phyloP scores from a whole-genome alignment of 225 moss, liverwort and hornwort species.

The Bryoerythrophyllum caledonicum region DNA sequence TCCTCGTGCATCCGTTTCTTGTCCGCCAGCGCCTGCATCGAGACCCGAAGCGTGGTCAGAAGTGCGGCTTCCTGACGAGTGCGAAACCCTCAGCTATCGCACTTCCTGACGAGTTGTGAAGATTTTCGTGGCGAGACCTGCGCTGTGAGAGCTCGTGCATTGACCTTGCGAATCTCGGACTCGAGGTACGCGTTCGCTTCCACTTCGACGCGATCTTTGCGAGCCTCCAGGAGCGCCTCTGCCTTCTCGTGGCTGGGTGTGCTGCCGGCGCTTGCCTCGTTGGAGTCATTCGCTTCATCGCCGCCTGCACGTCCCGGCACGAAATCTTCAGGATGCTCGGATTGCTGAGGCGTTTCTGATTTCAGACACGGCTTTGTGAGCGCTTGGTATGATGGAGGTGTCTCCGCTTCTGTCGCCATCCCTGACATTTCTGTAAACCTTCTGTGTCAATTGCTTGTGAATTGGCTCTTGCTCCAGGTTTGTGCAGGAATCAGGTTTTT shows the following conservation, averaged over 20 bases:
- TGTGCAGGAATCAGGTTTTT: background rate
- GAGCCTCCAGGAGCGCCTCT: conserved; percentile 36
- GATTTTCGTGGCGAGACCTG: conserved; percentile 25
- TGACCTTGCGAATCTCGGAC: conserved; percentile 56
- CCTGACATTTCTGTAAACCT: background rate
- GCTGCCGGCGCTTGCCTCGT: conserved; percentile 20
- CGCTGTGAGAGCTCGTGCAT: conserved; percentile 52
- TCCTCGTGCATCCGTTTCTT: conserved; percentile 54
- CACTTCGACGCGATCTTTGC: conserved; percentile 49
- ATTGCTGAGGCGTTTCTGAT: background rate
- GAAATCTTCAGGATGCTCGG: background rate
- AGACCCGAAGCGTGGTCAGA: background rate
- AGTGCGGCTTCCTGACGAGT: too few relatives aligned
- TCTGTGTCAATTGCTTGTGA: background rate
- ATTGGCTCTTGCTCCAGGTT: background rate
- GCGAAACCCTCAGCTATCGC: too few relatives aligned
- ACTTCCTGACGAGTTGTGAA: too few relatives aligned
- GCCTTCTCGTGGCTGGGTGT: conserved; percentile 34
- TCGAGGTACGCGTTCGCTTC: conserved; percentile 55
- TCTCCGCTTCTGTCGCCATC: conserved; percentile 34
- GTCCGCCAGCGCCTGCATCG: conserved; percentile 44
- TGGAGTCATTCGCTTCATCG: conserved; percentile 13
- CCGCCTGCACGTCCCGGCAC: conserved; percentile 10
- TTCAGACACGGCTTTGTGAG: conserved; percentile 6
- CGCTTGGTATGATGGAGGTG: background rate